Evolutionary conservation across 2,329 filamentous ascomycete genomes (phyloP), one percentile per base, ranked within the genome.

Genomic region (Colletotrichum sp.): DNA sequence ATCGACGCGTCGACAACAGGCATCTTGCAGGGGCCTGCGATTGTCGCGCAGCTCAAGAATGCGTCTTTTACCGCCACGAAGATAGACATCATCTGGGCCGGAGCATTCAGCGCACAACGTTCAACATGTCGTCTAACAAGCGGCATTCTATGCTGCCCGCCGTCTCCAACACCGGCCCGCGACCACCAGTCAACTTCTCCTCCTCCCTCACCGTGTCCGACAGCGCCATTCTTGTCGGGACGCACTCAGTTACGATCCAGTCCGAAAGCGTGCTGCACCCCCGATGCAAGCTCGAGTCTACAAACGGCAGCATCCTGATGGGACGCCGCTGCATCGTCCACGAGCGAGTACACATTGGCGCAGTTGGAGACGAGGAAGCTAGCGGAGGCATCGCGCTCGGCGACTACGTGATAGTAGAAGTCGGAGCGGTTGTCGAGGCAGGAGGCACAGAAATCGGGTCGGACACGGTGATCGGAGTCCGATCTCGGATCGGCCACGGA

Each of bases 261-360:
- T 90, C 94, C 28, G 93, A 95, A 81, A 93, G 92, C 5, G 91
- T 98, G 8, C 86, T 99, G n/a, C 96, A 99, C 81, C 96, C 97
- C 2, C 95, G 96, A 65, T 92, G 93, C 18, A 92, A 93, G 77
- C 90, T 98, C 72, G 94, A 96, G 81, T 94, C 96, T 10, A 92
- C 92, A 73, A 89, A 93, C 68, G 95, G 95, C 6, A 93, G 95
- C 59, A 92, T 99, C 79, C 92, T 93, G 32, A 91, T 98, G 76
- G 96, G 96, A 30, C 92, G 95, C 75, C 92, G 94, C 68, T 97
- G 95, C 80, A 94, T 98, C 62, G 89, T 99, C 59, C 92, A 94
- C 79, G 97, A 99, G 85, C 87, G 92, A 73, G 85, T 89, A 10
- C 86, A 88, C 26, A 82, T 95, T 18, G 92, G 92, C 18, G 89